These are phyloP conservation scores for Neonectria sp. DNA, from an alignment of 2,329 filamentous ascomycete genomes.

Conservation along the genomic window DNA sequence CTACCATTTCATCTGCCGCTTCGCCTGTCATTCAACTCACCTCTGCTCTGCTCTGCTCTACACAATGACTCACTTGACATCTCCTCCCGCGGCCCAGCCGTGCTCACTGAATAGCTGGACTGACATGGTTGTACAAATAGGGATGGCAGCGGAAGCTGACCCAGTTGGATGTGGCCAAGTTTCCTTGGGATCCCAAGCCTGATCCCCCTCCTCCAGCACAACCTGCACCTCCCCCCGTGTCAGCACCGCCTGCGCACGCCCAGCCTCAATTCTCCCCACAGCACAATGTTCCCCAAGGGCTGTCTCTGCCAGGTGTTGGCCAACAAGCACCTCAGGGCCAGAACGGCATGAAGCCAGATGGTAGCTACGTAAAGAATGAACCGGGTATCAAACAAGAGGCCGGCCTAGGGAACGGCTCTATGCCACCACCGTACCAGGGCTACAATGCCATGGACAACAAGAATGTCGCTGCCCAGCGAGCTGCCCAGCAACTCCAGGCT, in stretches of 20 bases:
- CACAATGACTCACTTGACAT: background rate
- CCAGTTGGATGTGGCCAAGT: constrained; percentile 85
- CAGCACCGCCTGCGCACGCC: constrained; percentile 45
- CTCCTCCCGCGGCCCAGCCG: constrained; percentile 12
- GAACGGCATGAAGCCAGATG: constrained; percentile 62
- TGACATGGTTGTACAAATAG: constrained; percentile 62
- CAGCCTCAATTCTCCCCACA: constrained; percentile 53
- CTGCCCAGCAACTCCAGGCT: constrained; percentile 69
- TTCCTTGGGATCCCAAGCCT: constrained; percentile 95
- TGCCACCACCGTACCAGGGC: constrained; percentile 51
- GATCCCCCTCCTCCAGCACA: constrained; percentile 65
- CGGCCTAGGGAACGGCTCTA: constrained; percentile 51
- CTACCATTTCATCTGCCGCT: background rate
- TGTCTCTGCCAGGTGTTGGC: constrained; percentile 51
- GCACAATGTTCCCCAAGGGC: constrained; percentile 40
- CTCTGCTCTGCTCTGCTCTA: background rate
- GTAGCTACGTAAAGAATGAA: constrained; percentile 63
- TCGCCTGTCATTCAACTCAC: constrained; percentile 4
- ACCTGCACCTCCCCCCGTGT: constrained; percentile 48
- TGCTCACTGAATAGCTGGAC: constrained; percentile 27
- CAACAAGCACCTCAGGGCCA: constrained; percentile 46
- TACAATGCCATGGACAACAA: constrained; percentile 54
- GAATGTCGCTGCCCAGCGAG: constrained; percentile 66
- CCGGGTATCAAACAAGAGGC: constrained; percentile 63
- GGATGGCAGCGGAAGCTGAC: constrained; percentile 96